phyloP scores from a whole-genome alignment of 2,329 filamentous ascomycete genomes.

The Aureobasidium subglaciale region DNA sequence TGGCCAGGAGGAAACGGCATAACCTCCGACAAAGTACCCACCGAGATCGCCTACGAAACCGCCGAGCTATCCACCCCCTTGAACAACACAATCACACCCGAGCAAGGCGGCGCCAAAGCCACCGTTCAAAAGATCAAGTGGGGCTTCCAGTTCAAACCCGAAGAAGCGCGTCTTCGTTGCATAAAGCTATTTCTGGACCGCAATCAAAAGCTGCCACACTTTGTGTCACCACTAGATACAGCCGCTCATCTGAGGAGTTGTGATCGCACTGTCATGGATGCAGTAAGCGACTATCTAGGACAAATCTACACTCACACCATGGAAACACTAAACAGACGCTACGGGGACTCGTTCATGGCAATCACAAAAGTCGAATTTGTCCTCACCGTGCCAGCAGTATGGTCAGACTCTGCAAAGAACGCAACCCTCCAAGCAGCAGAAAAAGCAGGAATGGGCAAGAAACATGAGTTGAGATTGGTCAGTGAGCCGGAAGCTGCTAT shows the following conservation, averaged over 20 bases:
- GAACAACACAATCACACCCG: background rate
- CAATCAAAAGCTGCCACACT: constrained; percentile 73
- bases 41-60: constrained; percentile 57
- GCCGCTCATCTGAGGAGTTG: constrained; percentile 66
- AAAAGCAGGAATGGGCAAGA: constrained; percentile 61
- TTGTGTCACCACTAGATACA: constrained; percentile 65
- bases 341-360: constrained; percentile 41
- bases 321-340: constrained; percentile 65
- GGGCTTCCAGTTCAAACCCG: constrained; percentile 77
- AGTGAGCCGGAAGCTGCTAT: constrained; percentile 75
- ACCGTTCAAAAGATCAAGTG: constrained; percentile 49
- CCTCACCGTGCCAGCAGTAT: constrained; percentile 74
- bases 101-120: constrained; percentile 18
- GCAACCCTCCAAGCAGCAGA: constrained; percentile 73
- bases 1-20: constrained; percentile 82
- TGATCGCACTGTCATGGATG: constrained; percentile 71
- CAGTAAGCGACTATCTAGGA: constrained; percentile 71
- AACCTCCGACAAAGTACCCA: constrained; percentile 80
- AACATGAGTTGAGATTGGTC: constrained; percentile 67
- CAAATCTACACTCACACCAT: constrained; percentile 72
- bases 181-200: constrained; percentile 81
- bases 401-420: constrained; percentile 78
- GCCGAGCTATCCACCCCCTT: background rate
- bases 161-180: constrained; percentile 68
- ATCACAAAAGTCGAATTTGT: constrained; percentile 72